Base-by-base conservation (phyloP, 2,329 filamentous ascomycete genomes). In the Paecilomyces niveus region DNA sequence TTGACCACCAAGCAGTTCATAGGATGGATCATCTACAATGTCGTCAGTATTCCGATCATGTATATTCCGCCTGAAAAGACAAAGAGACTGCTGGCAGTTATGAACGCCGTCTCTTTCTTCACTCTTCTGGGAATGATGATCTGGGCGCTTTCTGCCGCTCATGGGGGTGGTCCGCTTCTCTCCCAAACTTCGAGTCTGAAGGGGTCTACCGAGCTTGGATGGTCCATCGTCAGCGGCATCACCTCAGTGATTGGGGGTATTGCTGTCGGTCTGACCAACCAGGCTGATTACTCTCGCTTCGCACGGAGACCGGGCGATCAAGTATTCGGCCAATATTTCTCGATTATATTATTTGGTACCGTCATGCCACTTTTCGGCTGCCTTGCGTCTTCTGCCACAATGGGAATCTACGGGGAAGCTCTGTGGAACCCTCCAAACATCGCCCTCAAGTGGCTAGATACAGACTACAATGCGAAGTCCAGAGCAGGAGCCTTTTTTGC, bases 401-500 rank as follows among this genome's bases (percentile, higher is more conserved):
- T 67, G 18, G 58, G 64, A 11, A 67, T 76, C 21, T 75, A 72
- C 53, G 70, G 71, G 15, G 65, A 69, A 21, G 68, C 74, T 0
- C 68, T 73, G 58, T 79, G 76, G 76, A 79, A 79, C 58, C 77
- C 77, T 3, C 74, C 76, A 0, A 68, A 76, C 18, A 67, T 79
- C 1, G 66, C 76, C 0, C 71, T 74, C 57, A 71, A 73, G 58
- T 73, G 71, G 66, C 67, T 75, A 15, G 65, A 73, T 64, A 61
- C 59, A 57, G 66, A 69, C 57, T 66, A 67, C 55, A 67, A 68
- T 24, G 62, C 69, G 13, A 65, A 65, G 54, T 66, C 74, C 1
- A 70, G 80, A 3, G 78, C 78, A 1, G 78, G 70, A 0, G 74
- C 74, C 3, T 80, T 80, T 65, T 81, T 82, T 64, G 75, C 75